Percentiles rank a stretch among this genome's conserved stretches.
These are phyloP conservation scores for Leccinum solheimii DNA, from an alignment of 1,284 basidiomycete genomes.

Conservation along the genomic window DNA sequence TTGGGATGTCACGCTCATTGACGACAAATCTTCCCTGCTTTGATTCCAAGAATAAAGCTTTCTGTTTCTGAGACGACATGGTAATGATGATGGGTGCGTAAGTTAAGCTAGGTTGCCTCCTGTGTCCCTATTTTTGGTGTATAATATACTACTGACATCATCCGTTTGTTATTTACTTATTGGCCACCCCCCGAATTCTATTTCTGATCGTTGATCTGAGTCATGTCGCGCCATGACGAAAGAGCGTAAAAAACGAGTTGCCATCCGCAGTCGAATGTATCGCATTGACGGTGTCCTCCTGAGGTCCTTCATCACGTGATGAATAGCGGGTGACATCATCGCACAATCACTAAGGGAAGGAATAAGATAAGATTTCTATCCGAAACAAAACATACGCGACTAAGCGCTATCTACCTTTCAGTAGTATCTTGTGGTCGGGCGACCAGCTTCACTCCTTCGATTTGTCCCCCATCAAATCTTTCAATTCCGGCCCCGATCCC, in stretches of 20 bases:
- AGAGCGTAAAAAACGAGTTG: slow-evolving; percentile 31
- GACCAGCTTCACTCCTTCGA: slow-evolving; percentile 36
- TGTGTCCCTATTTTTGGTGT: slow-evolving; percentile 9
- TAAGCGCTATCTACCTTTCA: slow-evolving; percentile 32
- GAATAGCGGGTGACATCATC: slow-evolving; percentile 17
- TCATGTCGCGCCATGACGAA: slow-evolving; percentile 34
- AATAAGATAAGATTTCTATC: slow-evolving; percentile 27
- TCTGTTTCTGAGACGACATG: slow-evolving; percentile 30
- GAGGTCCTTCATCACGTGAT: slow-evolving; percentile 28
- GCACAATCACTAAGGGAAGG: slow-evolving; percentile 24
- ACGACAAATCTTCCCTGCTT: slow-evolving; percentile 27
- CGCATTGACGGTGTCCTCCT: slow-evolving; percentile 33
- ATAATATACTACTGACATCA: slow-evolving; percentile 15
- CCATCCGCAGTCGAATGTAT: slow-evolving; percentile 31
- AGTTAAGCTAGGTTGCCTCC: slow-evolving; percentile 7
- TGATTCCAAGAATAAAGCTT: slow-evolving; percentile 27
- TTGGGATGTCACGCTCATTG: slow-evolving; percentile 32
- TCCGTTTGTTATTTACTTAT: slow-evolving; percentile 28
- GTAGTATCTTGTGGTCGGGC: slow-evolving; percentile 35
- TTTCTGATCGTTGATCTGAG: slow-evolving; percentile 23
- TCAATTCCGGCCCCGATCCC: slow-evolving; percentile 33
- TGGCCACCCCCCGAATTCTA: slow-evolving; percentile 35
- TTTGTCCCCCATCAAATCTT: slow-evolving; percentile 34
- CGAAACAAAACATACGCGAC: slow-evolving; percentile 15
- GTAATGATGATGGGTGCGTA: slow-evolving; percentile 7